Base-by-base conservation (phyloP, 1,284 basidiomycete species). In the Sphagnurus paluster region DNA sequence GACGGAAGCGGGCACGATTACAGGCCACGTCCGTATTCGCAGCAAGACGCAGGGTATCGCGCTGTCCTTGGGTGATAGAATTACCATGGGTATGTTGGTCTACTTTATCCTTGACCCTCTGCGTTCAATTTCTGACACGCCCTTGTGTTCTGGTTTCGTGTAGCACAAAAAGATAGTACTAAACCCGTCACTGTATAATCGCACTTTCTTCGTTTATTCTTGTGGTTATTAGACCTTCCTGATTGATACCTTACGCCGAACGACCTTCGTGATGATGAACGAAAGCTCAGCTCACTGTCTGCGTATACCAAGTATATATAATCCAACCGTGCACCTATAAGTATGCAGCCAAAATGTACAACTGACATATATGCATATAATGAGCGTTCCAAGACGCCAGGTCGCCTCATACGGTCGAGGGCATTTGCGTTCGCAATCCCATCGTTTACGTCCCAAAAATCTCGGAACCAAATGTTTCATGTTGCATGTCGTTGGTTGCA, bases 31-130 rank as follows among this genome's bases (percentile, higher is more conserved):
- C 17, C 81, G 93, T 42, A 97, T 96, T 61, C 82, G 93, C 48
- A 93, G 89, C 63, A 97, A 96, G 72, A 95, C 92, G 25, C 93
- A 96, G 65, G 93, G 93, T 38, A 98, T 98, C 54, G 96, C 96
- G 4, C 74, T 98, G 53, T 93, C 90, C 25, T 69, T 99, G 54
- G 95, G 95, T 19, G 93, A 97, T 70, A 81, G 89, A 62, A 94
- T 95, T 59, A 90, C 89, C n/a, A 84, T 91, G 78, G 84, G 87
- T 90, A 58, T 53, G 81, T 63, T 11, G 37, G 3, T 39, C 20
- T 48, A n/a, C 26, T 30, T 39, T 14, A 7, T 20, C 45, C 20
- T 6, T 13, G 21, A 36, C n/a, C n/a, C n/a, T n/a, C n/a, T n/a
- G n/a, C n/a, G n/a, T n/a, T n/a, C n/a, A n/a, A n/a, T n/a, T n/a